phyloP scores from a whole-genome alignment of 169 alveolate genomes.

The Cryptosporidium ubiquitum region DNA sequence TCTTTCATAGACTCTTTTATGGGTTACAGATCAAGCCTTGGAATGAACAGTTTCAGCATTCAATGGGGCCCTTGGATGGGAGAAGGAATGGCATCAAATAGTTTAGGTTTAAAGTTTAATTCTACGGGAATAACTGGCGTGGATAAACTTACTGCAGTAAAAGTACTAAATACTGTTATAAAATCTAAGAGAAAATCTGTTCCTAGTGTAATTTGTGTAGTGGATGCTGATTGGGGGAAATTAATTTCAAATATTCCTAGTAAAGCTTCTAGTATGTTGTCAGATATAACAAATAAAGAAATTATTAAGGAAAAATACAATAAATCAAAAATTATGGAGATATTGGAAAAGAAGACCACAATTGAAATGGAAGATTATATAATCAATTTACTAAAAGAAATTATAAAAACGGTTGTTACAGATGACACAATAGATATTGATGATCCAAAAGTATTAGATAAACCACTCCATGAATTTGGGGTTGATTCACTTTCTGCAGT shows the following conservation, averaged over 20 bases:
- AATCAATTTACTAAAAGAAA: slow-evolving; percentile 26
- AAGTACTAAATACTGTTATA: neutral
- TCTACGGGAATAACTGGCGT: slow-evolving; percentile 51
- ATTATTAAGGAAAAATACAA: neutral
- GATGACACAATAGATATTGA: neutral
- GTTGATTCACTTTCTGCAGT: slow-evolving; percentile 80
- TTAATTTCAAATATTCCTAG: slow-evolving; percentile 22
- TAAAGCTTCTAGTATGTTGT: neutral
- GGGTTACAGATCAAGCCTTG: slow-evolving; percentile 36
- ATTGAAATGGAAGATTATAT: slow-evolving; percentile 29
- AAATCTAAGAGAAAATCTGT: neutral
- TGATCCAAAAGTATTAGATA: slow-evolving; percentile 30
- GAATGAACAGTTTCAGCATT: slow-evolving; percentile 25
- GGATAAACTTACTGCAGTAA: slow-evolving; percentile 37
- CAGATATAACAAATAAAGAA: slow-evolving; percentile 4
- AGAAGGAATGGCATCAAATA: slow-evolving; percentile 56
- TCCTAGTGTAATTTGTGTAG: neutral
- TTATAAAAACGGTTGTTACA: slow-evolving; percentile 16
- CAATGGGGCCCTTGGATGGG: slow-evolving; percentile 74
- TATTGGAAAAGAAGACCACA: neutral
- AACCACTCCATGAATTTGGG: slow-evolving; percentile 75
- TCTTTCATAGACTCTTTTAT: slow-evolving; percentile 65
- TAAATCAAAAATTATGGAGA: neutral
- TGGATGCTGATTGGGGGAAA: slow-evolving; percentile 39
- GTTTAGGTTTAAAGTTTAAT: slow-evolving; percentile 19